Evolutionary conservation across 1,284 basidiomycete species (phyloP), one percentile per base, ranked within the genome.

Genomic region (Moniliella sp.): DNA sequence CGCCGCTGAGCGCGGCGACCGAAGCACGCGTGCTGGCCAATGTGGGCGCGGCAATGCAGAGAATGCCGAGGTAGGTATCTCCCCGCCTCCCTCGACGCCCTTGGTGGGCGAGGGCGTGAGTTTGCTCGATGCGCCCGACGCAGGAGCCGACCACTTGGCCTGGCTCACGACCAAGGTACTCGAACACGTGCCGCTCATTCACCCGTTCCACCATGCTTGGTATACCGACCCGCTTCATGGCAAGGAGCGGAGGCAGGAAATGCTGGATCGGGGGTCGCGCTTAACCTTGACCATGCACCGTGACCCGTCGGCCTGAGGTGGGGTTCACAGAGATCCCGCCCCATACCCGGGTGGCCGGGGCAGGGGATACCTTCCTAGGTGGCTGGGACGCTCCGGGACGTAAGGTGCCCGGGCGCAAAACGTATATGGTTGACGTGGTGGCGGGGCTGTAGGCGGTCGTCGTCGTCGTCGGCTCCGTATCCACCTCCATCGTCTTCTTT

Each of bases 101-200:
- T 11, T 0, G 21, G 21, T 12, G n/a, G 27, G 12, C 4, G 26
- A 27, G 4, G 12, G n/a, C 14, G 7, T 12, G 5, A 13, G 15
- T 13, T 19, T 23, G 15, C 11, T 27, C 28, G 15, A 4, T 2
- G 28, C 18, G 8, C 18, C 30, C 21, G 18, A 15, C 16, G 29
- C 36, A 7, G 28, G 43, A 1, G 27, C 29, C 12, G 14, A 5
- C 19, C 9, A n/a, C 21, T n/a, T 3, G 23, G 43, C 35, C 1
- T 57, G 54, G 56, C 43, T 54, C 8, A 36, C 36, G 15, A 57
- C 56, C 0, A 49, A 40, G 9, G 26, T 57, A 1, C 43, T 59
- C 12, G 37, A 42, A 9, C 32, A 53, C 15, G 35, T 43, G 1
- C 55, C 55, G 5, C 43, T 59, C 5, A 31, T 55, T n/a, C 56